Conservation (phyloP, 352 stramenopile species). For the Pythium utonaiense region DNA sequence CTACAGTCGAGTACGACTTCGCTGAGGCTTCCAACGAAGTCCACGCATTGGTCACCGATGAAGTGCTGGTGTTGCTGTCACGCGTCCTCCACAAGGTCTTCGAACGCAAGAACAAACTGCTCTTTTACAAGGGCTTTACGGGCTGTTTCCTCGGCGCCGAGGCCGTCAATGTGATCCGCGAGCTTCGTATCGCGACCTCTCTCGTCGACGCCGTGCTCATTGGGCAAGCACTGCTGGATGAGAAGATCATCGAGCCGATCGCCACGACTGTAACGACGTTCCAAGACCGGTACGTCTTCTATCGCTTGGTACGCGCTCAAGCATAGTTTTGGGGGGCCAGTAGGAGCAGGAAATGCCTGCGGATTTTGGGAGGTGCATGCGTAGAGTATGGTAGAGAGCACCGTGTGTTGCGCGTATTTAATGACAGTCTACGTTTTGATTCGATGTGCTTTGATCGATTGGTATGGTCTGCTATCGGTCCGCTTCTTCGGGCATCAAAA, state of each 20-base stretch:
- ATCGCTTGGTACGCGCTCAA: conserved; percentile 55
- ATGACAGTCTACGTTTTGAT: conserved; percentile 18
- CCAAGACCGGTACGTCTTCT: conserved; percentile 88
- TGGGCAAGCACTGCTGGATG: conserved; percentile 75
- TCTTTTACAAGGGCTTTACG: conserved; percentile 84
- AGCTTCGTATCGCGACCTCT: conserved; percentile 62
- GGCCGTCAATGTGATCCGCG: conserved; percentile 78
- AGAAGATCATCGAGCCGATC: conserved; percentile 77
- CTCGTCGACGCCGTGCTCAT: conserved; percentile 81
- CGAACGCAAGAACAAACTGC: conserved; percentile 85
- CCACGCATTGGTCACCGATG: conserved; percentile 80
- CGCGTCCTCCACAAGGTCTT: conserved; percentile 79
- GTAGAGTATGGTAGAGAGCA: conserved; percentile 12
- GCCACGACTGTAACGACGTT: conserved; percentile 66
- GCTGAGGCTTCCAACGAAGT: conserved; percentile 68
- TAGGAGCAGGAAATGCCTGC: neutral
- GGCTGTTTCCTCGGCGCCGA: conserved; percentile 82
- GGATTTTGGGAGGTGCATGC: neutral
- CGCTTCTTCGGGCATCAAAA: conserved; percentile 19
- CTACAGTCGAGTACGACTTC: conserved; percentile 74
- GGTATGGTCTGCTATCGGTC: conserved; percentile 9
- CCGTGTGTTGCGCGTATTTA: conserved; percentile 22
- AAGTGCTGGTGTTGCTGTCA: conserved; percentile 55
- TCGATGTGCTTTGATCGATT: neutral
- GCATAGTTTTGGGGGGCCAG: conserved; percentile 11